Evolutionary conservation across 441 rosid genomes (phyloP).

Genomic region (Erodium texanum): DNA sequence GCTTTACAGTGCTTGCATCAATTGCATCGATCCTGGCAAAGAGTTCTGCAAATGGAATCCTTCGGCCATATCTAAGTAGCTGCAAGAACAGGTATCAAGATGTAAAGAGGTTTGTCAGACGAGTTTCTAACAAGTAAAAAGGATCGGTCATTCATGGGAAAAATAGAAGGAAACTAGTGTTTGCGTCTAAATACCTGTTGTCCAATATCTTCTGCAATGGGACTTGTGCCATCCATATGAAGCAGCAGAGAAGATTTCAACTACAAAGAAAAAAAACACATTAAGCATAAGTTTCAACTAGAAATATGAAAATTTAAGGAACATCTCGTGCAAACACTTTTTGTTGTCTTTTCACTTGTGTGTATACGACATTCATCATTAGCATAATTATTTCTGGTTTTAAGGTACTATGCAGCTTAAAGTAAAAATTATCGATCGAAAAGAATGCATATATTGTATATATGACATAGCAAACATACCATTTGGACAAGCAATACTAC

Average conservation of each 20-base stretch:
- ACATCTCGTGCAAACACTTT: too few species aligned
- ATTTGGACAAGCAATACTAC: too few species aligned
- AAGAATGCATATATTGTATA: too few species aligned
- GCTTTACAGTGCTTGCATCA: constrained; percentile 75
- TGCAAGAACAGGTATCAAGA: constrained; percentile 25
- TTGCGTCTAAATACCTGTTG: constrained; percentile 55
- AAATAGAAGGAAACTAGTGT: too few species aligned
- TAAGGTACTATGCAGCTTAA: too few species aligned
- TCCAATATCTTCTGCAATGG: constrained; percentile 96
- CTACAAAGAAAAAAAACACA: constrained; percentile 29
- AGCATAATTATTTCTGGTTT: too few species aligned
- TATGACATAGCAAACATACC: too few species aligned
- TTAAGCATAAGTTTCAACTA: background rate
- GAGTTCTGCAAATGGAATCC: constrained; percentile 89
- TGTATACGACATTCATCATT: too few species aligned
- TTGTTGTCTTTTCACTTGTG: too few species aligned
- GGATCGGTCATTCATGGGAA: too few species aligned
- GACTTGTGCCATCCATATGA: constrained; percentile 96
- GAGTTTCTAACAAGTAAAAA: too few species aligned
- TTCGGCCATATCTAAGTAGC: constrained; percentile 90
- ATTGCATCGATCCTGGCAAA: constrained; percentile 92
- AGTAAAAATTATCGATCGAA: too few species aligned
- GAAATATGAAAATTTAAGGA: background rate
- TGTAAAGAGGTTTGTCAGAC: background rate
- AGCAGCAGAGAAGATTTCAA: constrained; percentile 87